Percentiles rank a stretch among this genome's conserved stretches.
phyloP scores from a whole-genome alignment of 495 filamentous ascomycete species.

The Clohesyomyces aquaticus region DNA sequence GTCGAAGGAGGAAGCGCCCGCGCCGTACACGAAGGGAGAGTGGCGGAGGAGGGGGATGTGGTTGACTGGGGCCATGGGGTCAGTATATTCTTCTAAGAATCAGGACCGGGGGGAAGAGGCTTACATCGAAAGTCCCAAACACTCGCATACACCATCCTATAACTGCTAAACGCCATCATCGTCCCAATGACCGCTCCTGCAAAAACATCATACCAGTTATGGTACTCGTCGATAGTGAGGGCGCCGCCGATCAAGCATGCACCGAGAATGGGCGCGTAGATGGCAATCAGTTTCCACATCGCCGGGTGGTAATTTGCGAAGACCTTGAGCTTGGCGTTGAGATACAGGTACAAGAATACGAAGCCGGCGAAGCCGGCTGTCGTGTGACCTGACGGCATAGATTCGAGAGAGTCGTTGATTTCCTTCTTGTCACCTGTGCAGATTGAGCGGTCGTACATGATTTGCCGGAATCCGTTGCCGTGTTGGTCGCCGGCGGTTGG shows the following conservation, averaged over 20 bases:
- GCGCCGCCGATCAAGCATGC: slow-evolving; percentile 62
- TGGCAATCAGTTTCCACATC: slow-evolving; percentile 64
- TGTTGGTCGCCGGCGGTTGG: slow-evolving; percentile 30
- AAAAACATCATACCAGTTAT: slow-evolving; percentile 53
- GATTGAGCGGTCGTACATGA: slow-evolving; percentile 57
- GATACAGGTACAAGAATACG: slow-evolving; percentile 57
- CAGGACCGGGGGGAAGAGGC: neutral
- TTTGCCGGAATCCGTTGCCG: slow-evolving; percentile 52
- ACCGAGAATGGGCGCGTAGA: slow-evolving; percentile 63
- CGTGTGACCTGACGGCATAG: slow-evolving; percentile 59
- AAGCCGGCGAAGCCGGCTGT: slow-evolving; percentile 58
- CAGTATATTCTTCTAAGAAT: too few species aligned
- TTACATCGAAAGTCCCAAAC: slow-evolving; percentile 42
- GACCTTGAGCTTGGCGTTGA: slow-evolving; percentile 62
- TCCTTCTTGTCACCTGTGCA: slow-evolving; percentile 54
- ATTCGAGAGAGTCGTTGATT: slow-evolving; percentile 55
- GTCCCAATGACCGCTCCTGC: slow-evolving; percentile 44
- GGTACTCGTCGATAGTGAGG: slow-evolving; percentile 61
- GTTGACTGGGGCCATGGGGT: too few species aligned
- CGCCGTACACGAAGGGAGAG: slow-evolving; percentile 40
- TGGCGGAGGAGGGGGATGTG: slow-evolving; percentile 43
- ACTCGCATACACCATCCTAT: slow-evolving; percentile 43
- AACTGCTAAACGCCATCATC: slow-evolving; percentile 41
- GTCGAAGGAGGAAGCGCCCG: slow-evolving; percentile 27
- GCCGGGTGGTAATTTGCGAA: slow-evolving; percentile 63